Percentiles rank a stretch among this genome's conserved stretches.
These are phyloP conservation scores for Neurospora sp. DNA, from an alignment of 2,329 filamentous ascomycete species.

Conservation along the genomic window DNA sequence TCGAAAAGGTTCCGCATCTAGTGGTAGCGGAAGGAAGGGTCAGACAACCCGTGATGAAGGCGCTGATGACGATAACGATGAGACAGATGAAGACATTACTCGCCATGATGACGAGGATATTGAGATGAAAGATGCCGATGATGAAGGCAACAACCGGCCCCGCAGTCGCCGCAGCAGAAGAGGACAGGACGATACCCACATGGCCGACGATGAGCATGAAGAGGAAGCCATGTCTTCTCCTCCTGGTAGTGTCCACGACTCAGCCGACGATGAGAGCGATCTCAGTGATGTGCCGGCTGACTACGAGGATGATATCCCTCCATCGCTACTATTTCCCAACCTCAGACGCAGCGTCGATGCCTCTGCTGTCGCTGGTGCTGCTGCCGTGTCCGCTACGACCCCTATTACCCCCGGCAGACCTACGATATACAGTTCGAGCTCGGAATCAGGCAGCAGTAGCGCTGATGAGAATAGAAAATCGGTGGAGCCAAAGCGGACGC, in stretches of 20 bases:
- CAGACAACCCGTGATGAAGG: constrained; percentile 22
- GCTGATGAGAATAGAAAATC: neutral
- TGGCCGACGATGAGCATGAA: constrained; percentile 21
- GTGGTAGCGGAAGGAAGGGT: constrained; percentile 28
- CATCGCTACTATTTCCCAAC: constrained; percentile 43
- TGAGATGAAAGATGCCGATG: constrained; percentile 35
- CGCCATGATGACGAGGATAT: constrained; percentile 29
- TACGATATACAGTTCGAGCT: neutral
- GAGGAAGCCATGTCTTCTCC: constrained; percentile 35
- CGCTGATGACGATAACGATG: constrained; percentile 27
- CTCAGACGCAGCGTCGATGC: constrained; percentile 29
- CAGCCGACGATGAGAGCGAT: constrained; percentile 59
- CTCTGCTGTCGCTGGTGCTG: constrained; percentile 17
- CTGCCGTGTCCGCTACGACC: neutral
- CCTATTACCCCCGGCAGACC: neutral
- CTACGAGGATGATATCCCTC: constrained; percentile 47
- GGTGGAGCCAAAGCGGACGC: neutral
- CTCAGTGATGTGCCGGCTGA: constrained; percentile 53
- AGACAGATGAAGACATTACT: constrained; percentile 19
- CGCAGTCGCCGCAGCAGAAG: constrained; percentile 2
- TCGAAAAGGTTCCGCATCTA: constrained; percentile 40
- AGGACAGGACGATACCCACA: constrained; percentile 18
- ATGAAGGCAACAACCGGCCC: constrained; percentile 10
- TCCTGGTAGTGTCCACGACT: constrained; percentile 52
- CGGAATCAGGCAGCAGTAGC: neutral